Conservation (phyloP, 75 land plant species). For the Pinus albicaulis region DNA sequence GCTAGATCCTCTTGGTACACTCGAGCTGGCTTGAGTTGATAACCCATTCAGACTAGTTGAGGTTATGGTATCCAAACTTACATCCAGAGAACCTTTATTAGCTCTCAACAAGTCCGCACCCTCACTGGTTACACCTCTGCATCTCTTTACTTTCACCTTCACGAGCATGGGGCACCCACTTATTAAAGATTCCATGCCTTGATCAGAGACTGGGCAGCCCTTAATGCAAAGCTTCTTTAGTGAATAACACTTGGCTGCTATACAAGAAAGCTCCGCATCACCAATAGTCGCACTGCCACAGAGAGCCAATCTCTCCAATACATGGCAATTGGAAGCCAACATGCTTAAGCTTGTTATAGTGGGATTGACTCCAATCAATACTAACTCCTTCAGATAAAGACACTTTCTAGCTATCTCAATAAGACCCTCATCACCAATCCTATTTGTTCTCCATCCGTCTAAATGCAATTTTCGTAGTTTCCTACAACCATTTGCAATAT, state of each 20-base stretch:
- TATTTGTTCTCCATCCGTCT: constrained; percentile 31
- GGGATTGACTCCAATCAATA: constrained; percentile 33
- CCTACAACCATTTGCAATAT: constrained; percentile 39
- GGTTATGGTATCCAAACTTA: not conserved
- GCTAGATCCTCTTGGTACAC: not conserved
- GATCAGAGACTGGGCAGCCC: constrained; percentile 48
- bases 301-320: constrained; percentile 40
- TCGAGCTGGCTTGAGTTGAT: not conserved
- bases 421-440: constrained; percentile 48
- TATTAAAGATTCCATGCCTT: constrained; percentile 34
- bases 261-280: constrained; percentile 41
- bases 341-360: constrained; percentile 29
- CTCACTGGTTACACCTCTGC: constrained; percentile 27
- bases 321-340: constrained; percentile 33
- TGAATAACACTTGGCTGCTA: constrained; percentile 25
- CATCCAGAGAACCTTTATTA: not conserved
- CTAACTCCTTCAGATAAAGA: constrained; percentile 35
- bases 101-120: not conserved
- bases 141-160: constrained; percentile 54
- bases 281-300: constrained; percentile 49
- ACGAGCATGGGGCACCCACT: constrained; percentile 40
- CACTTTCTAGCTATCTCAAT: constrained; percentile 31
- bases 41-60: not conserved
- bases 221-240: constrained; percentile 51
- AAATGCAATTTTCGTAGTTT: constrained; percentile 29